Evolutionary conservation across 2,329 filamentous ascomycete species (phyloP), one percentile per base, ranked within the genome.

Genomic region (Neopestalotiopsis rosae): DNA sequence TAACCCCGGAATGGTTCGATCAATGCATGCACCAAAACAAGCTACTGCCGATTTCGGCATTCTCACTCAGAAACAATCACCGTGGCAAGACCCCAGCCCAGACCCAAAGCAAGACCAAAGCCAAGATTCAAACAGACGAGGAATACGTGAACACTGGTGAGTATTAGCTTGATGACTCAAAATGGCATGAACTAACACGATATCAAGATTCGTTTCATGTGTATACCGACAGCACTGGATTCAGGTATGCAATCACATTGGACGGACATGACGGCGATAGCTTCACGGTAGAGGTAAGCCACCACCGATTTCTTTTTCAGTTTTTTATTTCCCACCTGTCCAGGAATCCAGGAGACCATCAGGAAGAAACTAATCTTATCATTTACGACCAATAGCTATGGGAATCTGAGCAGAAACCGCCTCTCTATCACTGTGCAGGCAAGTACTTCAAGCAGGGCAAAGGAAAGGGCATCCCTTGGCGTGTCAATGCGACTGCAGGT

Each of bases 171-270:
- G 14, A 7, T 2, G 10, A 30, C 17, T 14, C 17, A 59, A n/a
- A 66, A 28, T 30, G 38, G 4, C 14, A 30, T 12, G 58, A 20
- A 10, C 45, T 52, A 9, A 52, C n/a, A 28, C 4, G 30, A 17
- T 28, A 13, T 3, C n/a, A 24, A 91, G 90, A 84, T 42, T 81
- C 88, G n/a, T 89, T 90, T 74, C 89, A 89, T 69, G 78, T 92
- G 70, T 94, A 92, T 78, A 80, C 79, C 20, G 93, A 96, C 76
- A 67, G 74, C 3, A 86, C 86, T 0, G 87, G 85, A 62, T 93
- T 94, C 76, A 78, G 82, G 4, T 94, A 94, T 79, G 84, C 90
- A 67, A 80, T 93, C 68, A 83, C 84, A 0, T 80, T 96, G 14
- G 85, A 85, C 2, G 87, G 91, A 75, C 76, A 82, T 12, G 86